Percentiles rank a stretch among this genome's conserved stretches.
Conservation (phyloP, 441 rosid species). For the Syzygium malaccense region DNA sequence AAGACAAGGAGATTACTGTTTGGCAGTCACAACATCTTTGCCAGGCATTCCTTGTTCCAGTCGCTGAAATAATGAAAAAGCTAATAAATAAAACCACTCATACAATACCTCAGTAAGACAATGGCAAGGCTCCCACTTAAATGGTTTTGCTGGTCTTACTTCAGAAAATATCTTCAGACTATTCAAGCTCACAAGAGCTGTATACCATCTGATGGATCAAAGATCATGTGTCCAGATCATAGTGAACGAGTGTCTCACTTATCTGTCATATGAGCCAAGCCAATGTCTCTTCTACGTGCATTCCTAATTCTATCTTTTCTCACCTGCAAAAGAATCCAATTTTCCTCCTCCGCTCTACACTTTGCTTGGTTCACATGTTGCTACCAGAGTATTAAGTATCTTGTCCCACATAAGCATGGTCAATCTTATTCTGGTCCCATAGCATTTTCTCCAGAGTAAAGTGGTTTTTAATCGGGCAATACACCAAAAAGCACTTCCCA, state of each 20-base stretch:
- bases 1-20: background rate
- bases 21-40: background rate
- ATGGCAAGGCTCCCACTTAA: background rate
- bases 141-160: background rate
- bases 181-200: background rate
- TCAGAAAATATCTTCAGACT: background rate
- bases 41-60: background rate
- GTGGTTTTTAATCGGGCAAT: background rate
- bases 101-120: background rate
- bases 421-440: background rate
- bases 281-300: background rate
- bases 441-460: background rate
- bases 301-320: background rate
- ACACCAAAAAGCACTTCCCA: background rate
- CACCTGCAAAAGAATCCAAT: background rate
- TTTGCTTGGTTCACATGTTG: background rate
- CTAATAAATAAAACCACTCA: background rate
- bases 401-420: background rate
- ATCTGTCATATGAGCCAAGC: background rate
- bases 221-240: background rate
- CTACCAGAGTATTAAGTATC: background rate
- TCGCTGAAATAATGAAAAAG: background rate
- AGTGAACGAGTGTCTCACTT: background rate
- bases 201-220: background rate
- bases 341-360: background rate